Evolutionary conservation across 2,329 filamentous ascomycete genomes (phyloP), one percentile per base, ranked within the genome.

Genomic region (Pyrenochaeta sp.): DNA sequence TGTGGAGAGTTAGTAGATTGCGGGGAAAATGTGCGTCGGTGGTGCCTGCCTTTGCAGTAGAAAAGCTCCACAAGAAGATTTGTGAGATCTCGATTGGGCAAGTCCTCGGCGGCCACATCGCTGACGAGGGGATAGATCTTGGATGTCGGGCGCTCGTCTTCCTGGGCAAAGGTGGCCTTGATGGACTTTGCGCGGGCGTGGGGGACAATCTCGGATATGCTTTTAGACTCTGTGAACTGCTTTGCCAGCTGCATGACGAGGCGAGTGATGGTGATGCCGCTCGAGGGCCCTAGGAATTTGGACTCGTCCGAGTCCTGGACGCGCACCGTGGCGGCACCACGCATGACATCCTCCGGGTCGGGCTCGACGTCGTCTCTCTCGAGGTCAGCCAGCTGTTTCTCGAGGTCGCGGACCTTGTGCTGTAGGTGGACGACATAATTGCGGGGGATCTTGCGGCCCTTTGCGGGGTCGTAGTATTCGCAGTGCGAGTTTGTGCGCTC

Each of bases 221-320:
- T 90, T 70, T 91, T 89, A 4, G 90, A 88, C 62, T 94, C 88
- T 18, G 91, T 95, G 63, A 93, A 96, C 52, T 91, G 87, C 74
- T 96, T 97, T 39, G 93, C 93, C 72, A 96, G 85, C 69, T 96
- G 92, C 88, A 99, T 96, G 8, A 99, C 86, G 57, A 97, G 80
- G 20, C 93, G 85, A 9, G 92, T 96, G 77, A 97, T 96, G 65
- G 91, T 90, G 61, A 96, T 96, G 47, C 93, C 94, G 69, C 93
- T 97, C 35, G 92, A 96, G 3, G 94, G 89, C 0, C 94, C 94
- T 3, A 99, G 78, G 67, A 94, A 97, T 51, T 93, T 89, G 11
- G 89, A 86, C 72, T 96, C 93, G 68, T 96, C 90, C 42, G 86
- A 86, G 60, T 93, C 89, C 61, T 88, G 86, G 38, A 97, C 83